These are phyloP conservation scores for Aspergillus ellipticus DNA, from an alignment of 495 filamentous ascomycete genomes.

Conservation along the genomic window DNA sequence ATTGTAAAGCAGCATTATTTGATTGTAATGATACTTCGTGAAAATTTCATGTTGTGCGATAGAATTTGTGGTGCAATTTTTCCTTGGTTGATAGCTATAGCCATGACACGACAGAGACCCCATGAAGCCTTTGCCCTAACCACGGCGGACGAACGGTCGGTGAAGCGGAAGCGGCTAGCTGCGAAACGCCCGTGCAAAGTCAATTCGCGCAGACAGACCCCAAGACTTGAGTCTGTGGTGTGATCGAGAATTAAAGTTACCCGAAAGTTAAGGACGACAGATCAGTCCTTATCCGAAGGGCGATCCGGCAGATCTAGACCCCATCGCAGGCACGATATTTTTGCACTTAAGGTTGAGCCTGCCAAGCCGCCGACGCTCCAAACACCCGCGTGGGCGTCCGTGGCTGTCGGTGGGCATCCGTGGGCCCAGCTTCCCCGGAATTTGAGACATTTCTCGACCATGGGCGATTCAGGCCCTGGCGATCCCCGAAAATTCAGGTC, in stretches of 20 bases:
- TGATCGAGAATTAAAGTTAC: background rate
- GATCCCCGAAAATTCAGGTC: background rate
- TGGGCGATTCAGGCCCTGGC: background rate
- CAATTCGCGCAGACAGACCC: background rate
- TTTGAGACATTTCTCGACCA: background rate
- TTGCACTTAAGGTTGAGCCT: background rate
- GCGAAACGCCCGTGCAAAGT: too few species aligned
- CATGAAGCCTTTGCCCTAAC: too few species aligned
- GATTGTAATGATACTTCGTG: too few species aligned
- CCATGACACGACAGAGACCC: too few species aligned
- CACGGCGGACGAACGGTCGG: too few species aligned
- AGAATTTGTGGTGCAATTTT: too few species aligned
- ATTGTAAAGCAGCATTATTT: too few species aligned
- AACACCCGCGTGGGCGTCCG: background rate
- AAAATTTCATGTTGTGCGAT: too few species aligned
- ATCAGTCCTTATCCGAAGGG: background rate
- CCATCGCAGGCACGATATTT: too few species aligned
- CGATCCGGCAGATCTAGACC: background rate
- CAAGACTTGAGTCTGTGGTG: background rate
- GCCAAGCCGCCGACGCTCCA: background rate
- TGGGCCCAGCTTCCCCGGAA: background rate
- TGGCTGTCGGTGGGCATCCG: too few species aligned
- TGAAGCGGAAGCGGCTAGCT: too few species aligned
- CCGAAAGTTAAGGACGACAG: background rate
- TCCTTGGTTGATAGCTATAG: too few species aligned